Percentiles rank a stretch among this genome's conserved stretches.
Conservation (phyloP, 805 yeast species). For the Schwanniomyces occidentalis region DNA sequence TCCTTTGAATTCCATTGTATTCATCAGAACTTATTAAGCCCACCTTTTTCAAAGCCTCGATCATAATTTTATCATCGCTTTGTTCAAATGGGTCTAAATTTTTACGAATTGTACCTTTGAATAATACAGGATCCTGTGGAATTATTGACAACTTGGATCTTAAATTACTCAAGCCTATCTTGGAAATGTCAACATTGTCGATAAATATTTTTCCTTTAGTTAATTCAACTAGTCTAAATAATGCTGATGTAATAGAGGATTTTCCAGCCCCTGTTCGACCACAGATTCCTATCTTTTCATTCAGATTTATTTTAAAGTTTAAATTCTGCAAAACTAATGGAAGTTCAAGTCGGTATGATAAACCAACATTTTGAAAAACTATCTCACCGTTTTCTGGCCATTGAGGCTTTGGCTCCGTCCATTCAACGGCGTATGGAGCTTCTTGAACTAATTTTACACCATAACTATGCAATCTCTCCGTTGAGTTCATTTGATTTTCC, state of each 20-base stretch:
- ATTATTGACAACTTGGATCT: constrained; percentile 58
- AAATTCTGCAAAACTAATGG: constrained; percentile 54
- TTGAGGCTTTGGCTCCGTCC: constrained; percentile 34
- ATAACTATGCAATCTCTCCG: constrained; percentile 68
- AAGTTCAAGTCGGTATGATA: constrained; percentile 56
- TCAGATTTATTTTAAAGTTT: constrained; percentile 42
- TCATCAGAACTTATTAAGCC: constrained; percentile 35
- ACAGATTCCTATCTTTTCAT: constrained; percentile 75
- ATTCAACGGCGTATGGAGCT: constrained; percentile 53
- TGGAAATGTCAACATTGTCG: constrained; percentile 54
- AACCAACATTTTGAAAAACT: constrained; percentile 43
- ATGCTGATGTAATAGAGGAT: constrained; percentile 61
- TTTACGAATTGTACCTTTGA: constrained; percentile 53
- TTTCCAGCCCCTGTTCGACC: constrained; percentile 89
- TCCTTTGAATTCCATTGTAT: constrained; percentile 23
- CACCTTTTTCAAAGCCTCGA: constrained; percentile 55
- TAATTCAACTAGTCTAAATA: constrained; percentile 53
- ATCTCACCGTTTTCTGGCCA: constrained; percentile 54
- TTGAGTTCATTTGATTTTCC: constrained; percentile 78
- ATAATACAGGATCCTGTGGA: constrained; percentile 68
- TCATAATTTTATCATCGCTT: constrained; percentile 46
- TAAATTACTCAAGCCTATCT: constrained; percentile 49
- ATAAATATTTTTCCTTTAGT: constrained; percentile 48
- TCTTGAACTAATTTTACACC: constrained; percentile 64
- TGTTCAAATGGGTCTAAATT: constrained; percentile 62